A percentile compares a stretch with the other conserved stretches of the same genome.
Evolutionary conservation across 2,329 filamentous ascomycete species (phyloP).

Genomic region (Diaporthe ampelina): DNA sequence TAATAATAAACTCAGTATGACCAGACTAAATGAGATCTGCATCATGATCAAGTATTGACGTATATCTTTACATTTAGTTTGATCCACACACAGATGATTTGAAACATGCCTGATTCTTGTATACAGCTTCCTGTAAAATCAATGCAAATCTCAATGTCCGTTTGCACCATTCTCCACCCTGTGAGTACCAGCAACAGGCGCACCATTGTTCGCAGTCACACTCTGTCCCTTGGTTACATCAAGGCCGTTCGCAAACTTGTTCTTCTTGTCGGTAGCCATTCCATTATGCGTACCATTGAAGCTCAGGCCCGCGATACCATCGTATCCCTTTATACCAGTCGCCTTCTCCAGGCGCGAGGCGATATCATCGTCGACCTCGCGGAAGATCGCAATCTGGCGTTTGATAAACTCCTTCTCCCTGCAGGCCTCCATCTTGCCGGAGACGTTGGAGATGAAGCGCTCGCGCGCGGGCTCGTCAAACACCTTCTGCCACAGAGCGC

Average conservation of each 20-base stretch:
- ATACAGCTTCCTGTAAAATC: neutral
- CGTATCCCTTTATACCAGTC: slow-evolving; percentile 70
- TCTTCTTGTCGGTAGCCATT: slow-evolving; percentile 63
- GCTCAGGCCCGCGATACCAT: slow-evolving; percentile 65
- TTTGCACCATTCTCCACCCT: slow-evolving; percentile 21
- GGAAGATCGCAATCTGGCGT: slow-evolving; percentile 75
- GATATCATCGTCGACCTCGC: slow-evolving; percentile 72
- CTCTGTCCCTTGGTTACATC: slow-evolving; percentile 36
- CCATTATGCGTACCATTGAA: slow-evolving; percentile 75
- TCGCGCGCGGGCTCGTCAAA: slow-evolving; percentile 70
- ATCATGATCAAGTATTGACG: too few species aligned
- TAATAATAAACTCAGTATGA: too few species aligned
- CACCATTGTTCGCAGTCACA: slow-evolving; percentile 37
- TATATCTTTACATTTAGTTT: too few species aligned
- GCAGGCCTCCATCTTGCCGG: slow-evolving; percentile 73
- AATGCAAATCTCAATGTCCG: neutral
- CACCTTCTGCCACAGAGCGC: slow-evolving; percentile 72
- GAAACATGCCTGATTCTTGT: too few species aligned
- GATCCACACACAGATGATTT: too few species aligned
- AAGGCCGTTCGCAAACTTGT: slow-evolving; percentile 66
- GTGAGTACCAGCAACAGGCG: slow-evolving; percentile 33
- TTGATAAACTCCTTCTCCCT: slow-evolving; percentile 72
- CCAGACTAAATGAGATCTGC: too few species aligned
- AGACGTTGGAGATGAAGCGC: slow-evolving; percentile 71
- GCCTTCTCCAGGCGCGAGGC: slow-evolving; percentile 72